phyloP scores from a whole-genome alignment of 2,329 filamentous ascomycete genomes.

The Penicillium sp. region DNA sequence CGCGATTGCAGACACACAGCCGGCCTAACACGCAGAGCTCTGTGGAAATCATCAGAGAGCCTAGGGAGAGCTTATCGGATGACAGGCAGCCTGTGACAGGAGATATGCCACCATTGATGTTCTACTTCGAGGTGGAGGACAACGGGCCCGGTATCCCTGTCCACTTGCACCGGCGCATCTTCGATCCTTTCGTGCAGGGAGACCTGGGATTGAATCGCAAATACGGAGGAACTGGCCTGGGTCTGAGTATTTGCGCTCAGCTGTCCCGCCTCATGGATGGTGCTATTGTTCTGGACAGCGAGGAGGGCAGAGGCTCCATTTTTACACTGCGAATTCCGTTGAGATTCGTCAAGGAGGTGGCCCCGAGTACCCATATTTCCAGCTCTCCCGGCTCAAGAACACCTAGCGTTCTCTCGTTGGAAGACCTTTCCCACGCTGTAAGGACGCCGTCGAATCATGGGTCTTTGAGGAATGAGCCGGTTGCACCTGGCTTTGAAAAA shows the following conservation, averaged over 20 bases:
- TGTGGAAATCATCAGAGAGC: neutral
- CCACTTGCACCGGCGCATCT: constrained; percentile 73
- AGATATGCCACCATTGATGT: constrained; percentile 48
- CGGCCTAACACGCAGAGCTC: neutral
- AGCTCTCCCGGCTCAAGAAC: constrained; percentile 30
- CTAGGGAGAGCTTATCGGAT: neutral
- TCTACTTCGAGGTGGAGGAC: constrained; percentile 86
- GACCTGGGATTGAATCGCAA: constrained; percentile 85
- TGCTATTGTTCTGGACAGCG: constrained; percentile 65
- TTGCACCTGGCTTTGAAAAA: constrained; percentile 48
- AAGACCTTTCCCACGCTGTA: constrained; percentile 23
- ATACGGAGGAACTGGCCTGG: constrained; percentile 81
- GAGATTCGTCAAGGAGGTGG: constrained; percentile 66
- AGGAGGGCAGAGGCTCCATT: constrained; percentile 67
- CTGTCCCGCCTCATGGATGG: constrained; percentile 80
- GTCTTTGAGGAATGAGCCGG: constrained; percentile 17
- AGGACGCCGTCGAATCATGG: constrained; percentile 23
- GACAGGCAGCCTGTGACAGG: neutral
- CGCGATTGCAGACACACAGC: neutral
- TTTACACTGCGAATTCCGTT: constrained; percentile 82
- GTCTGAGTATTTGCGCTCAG: constrained; percentile 84
- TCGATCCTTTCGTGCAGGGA: constrained; percentile 93
- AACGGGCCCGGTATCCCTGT: constrained; percentile 80
- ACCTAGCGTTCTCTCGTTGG: constrained; percentile 28
- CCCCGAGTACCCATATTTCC: constrained; percentile 37